A percentile compares a stretch with the other conserved stretches of the same genome.
Evolutionary conservation across 352 stramenopile genomes (phyloP).

Genomic region (Phytopythium chamaehyphon): DNA sequence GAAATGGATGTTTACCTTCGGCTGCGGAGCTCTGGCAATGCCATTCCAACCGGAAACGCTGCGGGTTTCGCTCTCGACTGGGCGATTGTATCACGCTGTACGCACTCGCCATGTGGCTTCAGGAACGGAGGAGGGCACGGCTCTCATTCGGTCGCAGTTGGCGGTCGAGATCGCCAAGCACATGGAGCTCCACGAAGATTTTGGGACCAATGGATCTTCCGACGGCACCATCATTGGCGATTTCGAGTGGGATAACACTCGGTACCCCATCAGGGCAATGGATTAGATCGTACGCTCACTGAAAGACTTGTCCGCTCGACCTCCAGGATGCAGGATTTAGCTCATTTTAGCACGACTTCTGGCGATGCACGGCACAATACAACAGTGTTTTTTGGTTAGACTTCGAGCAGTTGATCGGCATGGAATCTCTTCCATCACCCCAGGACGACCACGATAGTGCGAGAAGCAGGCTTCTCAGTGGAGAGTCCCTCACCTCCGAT

Average conservation of each 20-base stretch:
- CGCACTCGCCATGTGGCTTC: slow-evolving; percentile 37
- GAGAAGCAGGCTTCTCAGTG: not conserved
- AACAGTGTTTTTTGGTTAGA: too few species aligned
- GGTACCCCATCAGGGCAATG: slow-evolving; percentile 41
- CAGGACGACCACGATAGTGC: not conserved
- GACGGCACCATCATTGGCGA: slow-evolving; percentile 28
- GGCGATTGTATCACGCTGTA: slow-evolving; percentile 67
- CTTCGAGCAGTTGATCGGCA: too few species aligned
- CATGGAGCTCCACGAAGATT: slow-evolving; percentile 46
- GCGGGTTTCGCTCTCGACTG: slow-evolving; percentile 59
- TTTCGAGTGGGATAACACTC: slow-evolving; percentile 45
- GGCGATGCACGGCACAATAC: too few species aligned
- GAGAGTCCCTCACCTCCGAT: not conserved
- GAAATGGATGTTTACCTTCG: slow-evolving; percentile 48
- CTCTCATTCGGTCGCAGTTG: slow-evolving; percentile 66
- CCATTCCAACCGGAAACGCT: slow-evolving; percentile 51
- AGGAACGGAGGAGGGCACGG: slow-evolving; percentile 30
- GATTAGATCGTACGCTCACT: too few species aligned
- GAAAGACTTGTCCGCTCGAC: too few species aligned
- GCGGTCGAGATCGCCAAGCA: slow-evolving; percentile 59
- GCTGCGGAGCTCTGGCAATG: slow-evolving; percentile 48
- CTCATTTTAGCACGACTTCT: too few species aligned
- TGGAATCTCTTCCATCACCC: too few species aligned
- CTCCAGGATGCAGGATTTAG: too few species aligned
- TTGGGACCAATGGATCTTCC: slow-evolving; percentile 10